These are phyloP conservation scores for Eimeria falciformis DNA, from an alignment of 169 alveolate species.

Conservation along the genomic window DNA sequence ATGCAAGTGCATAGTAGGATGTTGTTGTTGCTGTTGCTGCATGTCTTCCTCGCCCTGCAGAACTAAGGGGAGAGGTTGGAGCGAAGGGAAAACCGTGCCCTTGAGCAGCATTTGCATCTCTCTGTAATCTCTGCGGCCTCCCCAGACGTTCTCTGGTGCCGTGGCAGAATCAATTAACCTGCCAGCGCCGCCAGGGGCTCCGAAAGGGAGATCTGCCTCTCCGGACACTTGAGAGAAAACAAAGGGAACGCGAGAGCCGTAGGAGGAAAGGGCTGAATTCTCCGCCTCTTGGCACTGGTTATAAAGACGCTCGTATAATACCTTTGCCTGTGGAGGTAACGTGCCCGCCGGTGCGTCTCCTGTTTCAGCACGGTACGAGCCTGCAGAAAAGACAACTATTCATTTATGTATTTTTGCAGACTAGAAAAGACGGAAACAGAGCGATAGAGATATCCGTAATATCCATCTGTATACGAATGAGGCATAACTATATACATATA, in stretches of 20 bases:
- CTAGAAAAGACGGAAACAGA: background rate
- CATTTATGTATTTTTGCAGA: background rate
- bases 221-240: conserved; percentile 66
- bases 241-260: conserved; percentile 66
- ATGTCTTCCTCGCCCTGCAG: conserved; percentile 47
- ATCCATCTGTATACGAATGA: background rate
- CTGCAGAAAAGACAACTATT: background rate
- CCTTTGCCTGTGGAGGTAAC: conserved; percentile 76
- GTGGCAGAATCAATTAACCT: conserved; percentile 74
- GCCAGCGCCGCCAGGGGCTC: conserved; percentile 12
- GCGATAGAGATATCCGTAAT: background rate
- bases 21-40: conserved; percentile 44
- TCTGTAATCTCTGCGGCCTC: conserved; percentile 65
- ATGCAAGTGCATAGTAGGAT: conserved; percentile 38
- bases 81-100: conserved; percentile 21
- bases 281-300: conserved; percentile 31
- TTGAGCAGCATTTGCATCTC: conserved; percentile 62
- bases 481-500: background rate
- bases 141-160: conserved; percentile 71
- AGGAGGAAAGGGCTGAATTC: background rate
- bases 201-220: conserved; percentile 59
- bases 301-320: conserved; percentile 70
- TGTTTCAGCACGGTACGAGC: conserved; percentile 72
- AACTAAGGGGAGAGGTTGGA: conserved; percentile 24
- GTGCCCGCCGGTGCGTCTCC: conserved; percentile 77